Evolutionary conservation across 441 rosid genomes (phyloP), one percentile per base, ranked within the genome.

Genomic region (Mallotus repandus): DNA sequence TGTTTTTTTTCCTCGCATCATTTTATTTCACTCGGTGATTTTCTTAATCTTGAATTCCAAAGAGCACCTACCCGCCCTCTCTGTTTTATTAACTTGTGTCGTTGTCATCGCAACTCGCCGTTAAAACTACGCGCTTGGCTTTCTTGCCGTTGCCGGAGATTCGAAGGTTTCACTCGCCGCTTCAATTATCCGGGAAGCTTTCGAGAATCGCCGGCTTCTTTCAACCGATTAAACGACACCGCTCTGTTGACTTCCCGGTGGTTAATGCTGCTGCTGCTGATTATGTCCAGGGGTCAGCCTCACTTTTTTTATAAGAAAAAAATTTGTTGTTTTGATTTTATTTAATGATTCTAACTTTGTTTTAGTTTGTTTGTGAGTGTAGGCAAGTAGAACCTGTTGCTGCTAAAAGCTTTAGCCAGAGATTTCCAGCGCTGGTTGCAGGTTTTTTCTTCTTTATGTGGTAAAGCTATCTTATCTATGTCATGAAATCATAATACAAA

Each of bases 401-500:
- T 54, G 78, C 85, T 29, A 77, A 86, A 76, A 79, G 85, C 76
- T 77, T 88, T 69, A 76, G 82, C 21, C 87, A 85, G 80, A 86
- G 79, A 78, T 86, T 69, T 77, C 93, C 93, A 11, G 80, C 75
- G 0, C 77, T 89, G n/a, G 78, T 89, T 55, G 87, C 93, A 18
- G 91, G 93, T 60, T 86, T 86, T 75, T 87, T 87, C 77, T 89
- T 89, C 84, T 88, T 88, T 74, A 84, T 72, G 83, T 89, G 93
- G 93, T 89, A 83, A 83, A 74, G 87, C 13, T 16, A 12, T 14
- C 14, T 13, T 45, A 7, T 1, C 49, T 10, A 32, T 55, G 21
- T 35, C 46, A 16, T 25, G 8, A 13, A 43, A 12, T 55, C 49
- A 45, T 3, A 7, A 1, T 45, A 45, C 41, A 38, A 38, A 38